These are phyloP conservation scores for Hygrophoropsis aurantiaca DNA, from an alignment of 768 basidiomycete genomes.

Conservation along the genomic window DNA sequence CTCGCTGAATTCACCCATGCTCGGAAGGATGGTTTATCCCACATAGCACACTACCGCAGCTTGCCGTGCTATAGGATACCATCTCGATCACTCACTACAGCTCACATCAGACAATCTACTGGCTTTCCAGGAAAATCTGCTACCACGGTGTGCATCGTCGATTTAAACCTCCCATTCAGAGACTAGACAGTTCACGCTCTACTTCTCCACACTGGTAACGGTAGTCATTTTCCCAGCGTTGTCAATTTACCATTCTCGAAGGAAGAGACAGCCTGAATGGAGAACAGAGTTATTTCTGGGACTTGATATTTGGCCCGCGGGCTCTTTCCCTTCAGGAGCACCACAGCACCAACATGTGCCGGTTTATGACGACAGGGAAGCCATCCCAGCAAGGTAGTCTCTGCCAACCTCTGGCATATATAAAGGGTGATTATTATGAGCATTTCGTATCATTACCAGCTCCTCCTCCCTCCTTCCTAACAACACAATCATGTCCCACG, in stretches of 20 bases:
- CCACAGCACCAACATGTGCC: not conserved
- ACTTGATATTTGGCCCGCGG: not conserved
- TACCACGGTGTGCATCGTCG: no score
- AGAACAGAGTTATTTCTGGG: no score
- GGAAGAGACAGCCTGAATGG: not conserved
- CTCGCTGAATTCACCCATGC: not conserved
- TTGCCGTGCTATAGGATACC: not conserved
- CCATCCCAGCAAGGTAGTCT: not conserved
- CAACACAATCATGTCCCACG: conserved; percentile 38
- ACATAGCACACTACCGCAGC: not conserved
- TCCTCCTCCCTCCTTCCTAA: no score
- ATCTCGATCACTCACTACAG: not conserved
- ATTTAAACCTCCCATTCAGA: no score
- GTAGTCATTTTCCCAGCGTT: not conserved
- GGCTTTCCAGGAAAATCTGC: not conserved
- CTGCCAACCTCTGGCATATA: conserved; percentile 13
- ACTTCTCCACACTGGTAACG: not conserved
- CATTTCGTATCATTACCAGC: no score
- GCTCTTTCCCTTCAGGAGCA: not conserved
- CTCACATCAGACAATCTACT: not conserved
- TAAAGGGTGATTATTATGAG: conserved; percentile 5
- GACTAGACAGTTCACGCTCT: not conserved
- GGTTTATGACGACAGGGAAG: not conserved
- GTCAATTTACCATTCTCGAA: not conserved
- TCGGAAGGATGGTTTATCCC: not conserved